Conservation (phyloP, 2,329 filamentous ascomycete genomes). For the Cryphonectria nitschkei region DNA sequence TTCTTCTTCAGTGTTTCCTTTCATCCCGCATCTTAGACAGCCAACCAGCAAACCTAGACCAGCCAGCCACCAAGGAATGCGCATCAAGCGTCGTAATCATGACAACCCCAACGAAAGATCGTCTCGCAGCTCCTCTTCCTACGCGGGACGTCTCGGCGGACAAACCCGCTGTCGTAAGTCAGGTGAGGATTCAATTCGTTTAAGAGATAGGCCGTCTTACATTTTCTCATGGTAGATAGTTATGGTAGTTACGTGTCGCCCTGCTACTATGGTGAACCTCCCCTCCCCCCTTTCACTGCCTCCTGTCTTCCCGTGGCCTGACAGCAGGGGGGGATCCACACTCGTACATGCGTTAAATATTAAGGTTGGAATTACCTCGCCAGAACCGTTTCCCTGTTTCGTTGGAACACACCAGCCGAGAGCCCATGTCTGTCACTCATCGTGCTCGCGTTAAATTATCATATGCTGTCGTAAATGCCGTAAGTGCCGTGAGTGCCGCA, state of each 20-base stretch:
- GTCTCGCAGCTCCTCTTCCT: neutral
- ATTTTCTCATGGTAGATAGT: neutral
- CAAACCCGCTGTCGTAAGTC: slow-evolving; percentile 6
- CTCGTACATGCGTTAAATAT: neutral
- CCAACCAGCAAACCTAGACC: neutral
- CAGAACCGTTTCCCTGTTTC: neutral
- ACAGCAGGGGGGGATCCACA: neutral
- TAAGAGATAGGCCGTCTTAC: neutral
- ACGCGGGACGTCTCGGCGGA: slow-evolving; percentile 8
- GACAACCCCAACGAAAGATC: neutral
- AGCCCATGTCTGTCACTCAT: neutral
- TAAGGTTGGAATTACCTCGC: neutral
- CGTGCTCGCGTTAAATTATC: neutral
- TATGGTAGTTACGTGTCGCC: neutral
- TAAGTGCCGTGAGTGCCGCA: neutral
- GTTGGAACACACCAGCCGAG: neutral
- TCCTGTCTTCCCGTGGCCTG: neutral
- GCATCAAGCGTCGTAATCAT: neutral
- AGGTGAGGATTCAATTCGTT: neutral
- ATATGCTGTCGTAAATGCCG: neutral
- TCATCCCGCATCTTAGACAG: neutral
- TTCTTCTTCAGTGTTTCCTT: too few relatives aligned
- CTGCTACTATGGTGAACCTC: neutral
- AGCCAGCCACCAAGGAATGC: neutral
- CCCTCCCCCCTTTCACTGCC: neutral